Conservation (phyloP, 1,284 basidiomycete genomes). For the Cryptococcus jaspeensis region DNA sequence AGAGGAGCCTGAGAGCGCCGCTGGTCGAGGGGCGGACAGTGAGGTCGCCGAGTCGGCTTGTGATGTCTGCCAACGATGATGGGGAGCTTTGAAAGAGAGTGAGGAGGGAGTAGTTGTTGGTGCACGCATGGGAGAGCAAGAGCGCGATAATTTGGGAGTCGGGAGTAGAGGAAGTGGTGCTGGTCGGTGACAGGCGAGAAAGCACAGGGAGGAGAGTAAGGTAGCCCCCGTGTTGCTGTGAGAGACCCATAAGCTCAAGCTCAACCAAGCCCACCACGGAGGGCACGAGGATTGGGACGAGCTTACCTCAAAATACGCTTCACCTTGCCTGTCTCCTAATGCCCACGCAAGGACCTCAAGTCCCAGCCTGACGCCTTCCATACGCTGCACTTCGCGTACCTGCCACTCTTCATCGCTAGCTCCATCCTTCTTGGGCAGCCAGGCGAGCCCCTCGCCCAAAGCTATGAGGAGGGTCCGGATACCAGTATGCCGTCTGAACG, state of each 20-base stretch:
- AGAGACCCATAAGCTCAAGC: constrained; percentile 5
- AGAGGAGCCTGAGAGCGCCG: constrained; percentile 31
- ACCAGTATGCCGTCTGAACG: constrained; percentile 36
- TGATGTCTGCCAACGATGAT: not conserved
- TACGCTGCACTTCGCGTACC: constrained; percentile 43
- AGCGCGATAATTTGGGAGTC: constrained; percentile 32
- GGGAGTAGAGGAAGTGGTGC: constrained; percentile 10
- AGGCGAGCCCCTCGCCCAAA: constrained; percentile 24
- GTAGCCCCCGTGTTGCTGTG: constrained; percentile 35
- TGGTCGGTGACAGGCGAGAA: constrained; percentile 12
- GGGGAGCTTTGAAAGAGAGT: constrained; percentile 22
- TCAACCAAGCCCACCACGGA: not conserved
- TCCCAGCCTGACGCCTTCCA: constrained; percentile 39
- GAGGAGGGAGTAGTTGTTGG: constrained; percentile 43
- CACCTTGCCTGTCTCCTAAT: constrained; percentile 30
- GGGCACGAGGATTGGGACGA: not conserved
- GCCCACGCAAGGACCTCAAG: constrained; percentile 43
- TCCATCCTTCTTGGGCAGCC: constrained; percentile 11
- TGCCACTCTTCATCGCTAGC: constrained; percentile 32
- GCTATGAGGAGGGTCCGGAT: constrained; percentile 27
- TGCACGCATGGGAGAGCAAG: constrained; percentile 40
- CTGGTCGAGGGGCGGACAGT: constrained; percentile 24
- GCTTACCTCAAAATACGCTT: constrained; percentile 34
- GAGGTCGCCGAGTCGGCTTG: constrained; percentile 26
- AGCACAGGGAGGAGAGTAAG: constrained; percentile 22